Percentiles rank a stretch among this genome's conserved stretches.
phyloP scores from a whole-genome alignment of 306 rosid species.

The Luffa acutangula region DNA sequence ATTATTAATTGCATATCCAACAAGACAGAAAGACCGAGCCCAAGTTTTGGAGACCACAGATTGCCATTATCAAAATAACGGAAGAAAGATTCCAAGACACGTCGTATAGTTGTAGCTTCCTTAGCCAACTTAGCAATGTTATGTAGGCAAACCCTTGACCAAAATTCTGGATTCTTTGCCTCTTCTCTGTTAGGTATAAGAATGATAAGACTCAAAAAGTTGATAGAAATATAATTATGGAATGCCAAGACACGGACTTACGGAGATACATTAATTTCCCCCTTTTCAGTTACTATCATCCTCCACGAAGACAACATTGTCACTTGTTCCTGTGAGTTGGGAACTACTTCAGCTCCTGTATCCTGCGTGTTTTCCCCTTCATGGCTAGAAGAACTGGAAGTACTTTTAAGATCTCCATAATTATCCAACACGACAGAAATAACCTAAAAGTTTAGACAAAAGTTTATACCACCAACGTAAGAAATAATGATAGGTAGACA shows the following conservation, averaged over 20 bases:
- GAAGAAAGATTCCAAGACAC: constrained; percentile 82
- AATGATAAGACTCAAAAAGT: background rate
- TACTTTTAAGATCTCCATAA: constrained; percentile 37
- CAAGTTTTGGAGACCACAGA: constrained; percentile 61
- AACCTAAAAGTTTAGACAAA: constrained; percentile 27
- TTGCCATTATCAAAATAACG: constrained; percentile 66
- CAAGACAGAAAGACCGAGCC: constrained; percentile 64
- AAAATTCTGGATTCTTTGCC: constrained; percentile 59
- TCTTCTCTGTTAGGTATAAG: constrained; percentile 57
- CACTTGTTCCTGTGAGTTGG: background rate
- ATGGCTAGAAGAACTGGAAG: constrained; percentile 2
- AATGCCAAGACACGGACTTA: constrained; percentile 16
- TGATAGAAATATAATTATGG: constrained; percentile 1
- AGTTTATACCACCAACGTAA: background rate
- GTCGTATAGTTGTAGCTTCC: constrained; percentile 85
- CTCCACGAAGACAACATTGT: constrained; percentile 49
- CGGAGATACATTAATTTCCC: constrained; percentile 30
- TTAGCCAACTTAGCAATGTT: constrained; percentile 84
- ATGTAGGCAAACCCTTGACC: constrained; percentile 87
- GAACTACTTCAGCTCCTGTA: constrained; percentile 1
- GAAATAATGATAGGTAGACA: constrained; percentile 38
- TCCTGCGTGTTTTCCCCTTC: background rate
- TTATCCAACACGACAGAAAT: constrained; percentile 82
- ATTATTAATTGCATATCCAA: constrained; percentile 67
- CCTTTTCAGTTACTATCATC: constrained; percentile 38